phyloP scores from a whole-genome alignment of 1,284 basidiomycete genomes.

The Anthracocystis setariae region DNA sequence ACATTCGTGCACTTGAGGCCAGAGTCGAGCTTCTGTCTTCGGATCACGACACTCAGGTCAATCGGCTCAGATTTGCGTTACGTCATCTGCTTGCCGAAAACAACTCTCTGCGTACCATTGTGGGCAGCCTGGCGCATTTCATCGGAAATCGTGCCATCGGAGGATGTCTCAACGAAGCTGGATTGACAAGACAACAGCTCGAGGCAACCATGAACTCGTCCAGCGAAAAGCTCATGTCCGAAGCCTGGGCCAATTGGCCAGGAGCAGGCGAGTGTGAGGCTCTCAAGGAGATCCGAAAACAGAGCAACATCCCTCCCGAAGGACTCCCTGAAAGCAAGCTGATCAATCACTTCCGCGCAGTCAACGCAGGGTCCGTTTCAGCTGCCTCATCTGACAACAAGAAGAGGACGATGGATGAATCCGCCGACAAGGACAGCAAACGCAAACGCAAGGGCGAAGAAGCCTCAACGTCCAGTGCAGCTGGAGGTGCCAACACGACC shows the following conservation, averaged over 20 bases:
- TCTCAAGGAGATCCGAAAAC: conserved; percentile 53
- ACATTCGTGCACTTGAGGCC: conserved; percentile 60
- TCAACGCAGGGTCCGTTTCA: neutral
- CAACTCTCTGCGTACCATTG: conserved; percentile 54
- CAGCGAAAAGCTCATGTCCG: conserved; percentile 58
- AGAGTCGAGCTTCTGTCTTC: conserved; percentile 61
- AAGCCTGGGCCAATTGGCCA: conserved; percentile 59
- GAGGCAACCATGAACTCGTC: conserved; percentile 43
- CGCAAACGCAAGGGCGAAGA: conserved; percentile 37
- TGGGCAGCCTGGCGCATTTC: conserved; percentile 52
- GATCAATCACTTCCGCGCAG: conserved; percentile 21
- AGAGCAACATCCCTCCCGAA: conserved; percentile 58
- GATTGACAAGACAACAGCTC: conserved; percentile 47
- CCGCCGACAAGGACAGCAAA: conserved; percentile 16
- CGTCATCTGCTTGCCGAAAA: conserved; percentile 59
- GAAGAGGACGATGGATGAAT: conserved; percentile 25
- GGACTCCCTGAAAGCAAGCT: conserved; percentile 59
- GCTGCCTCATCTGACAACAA: conserved; percentile 20
- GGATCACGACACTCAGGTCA: conserved; percentile 61
- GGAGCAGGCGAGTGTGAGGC: conserved; percentile 56
- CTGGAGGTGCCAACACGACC: conserved; percentile 4
- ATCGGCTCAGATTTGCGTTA: conserved; percentile 53
- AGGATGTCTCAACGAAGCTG: conserved; percentile 47
- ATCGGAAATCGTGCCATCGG: conserved; percentile 54
- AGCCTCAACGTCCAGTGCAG: neutral